Conservation (phyloP, 1,139 yeast species). For the Blastobotrys arbuscula region DNA sequence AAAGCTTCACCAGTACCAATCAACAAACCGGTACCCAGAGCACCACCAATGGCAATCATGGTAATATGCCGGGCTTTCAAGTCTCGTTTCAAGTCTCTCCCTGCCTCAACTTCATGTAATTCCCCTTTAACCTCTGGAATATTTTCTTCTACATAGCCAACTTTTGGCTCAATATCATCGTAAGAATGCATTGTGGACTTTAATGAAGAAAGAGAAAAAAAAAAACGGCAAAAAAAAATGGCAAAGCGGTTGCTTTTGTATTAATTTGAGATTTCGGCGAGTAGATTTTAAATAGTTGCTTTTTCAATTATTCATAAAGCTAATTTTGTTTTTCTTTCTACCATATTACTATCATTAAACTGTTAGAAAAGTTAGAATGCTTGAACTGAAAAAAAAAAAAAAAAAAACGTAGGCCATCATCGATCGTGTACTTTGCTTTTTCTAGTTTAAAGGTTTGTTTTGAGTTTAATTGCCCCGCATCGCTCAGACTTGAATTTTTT, state of each 20-base stretch:
- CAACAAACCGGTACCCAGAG: constrained; percentile 63
- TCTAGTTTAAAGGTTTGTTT: too few relatives aligned
- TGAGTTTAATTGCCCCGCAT: too few relatives aligned
- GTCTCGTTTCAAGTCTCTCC: constrained; percentile 43
- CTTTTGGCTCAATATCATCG: constrained; percentile 1
- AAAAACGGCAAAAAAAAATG: neutral
- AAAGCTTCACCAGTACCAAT: constrained; percentile 61
- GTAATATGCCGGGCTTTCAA: constrained; percentile 61
- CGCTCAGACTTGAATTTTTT: too few relatives aligned
- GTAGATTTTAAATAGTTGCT: too few relatives aligned
- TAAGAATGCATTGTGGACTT: neutral
- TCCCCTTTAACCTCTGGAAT: neutral
- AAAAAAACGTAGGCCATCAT: too few relatives aligned
- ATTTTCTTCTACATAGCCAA: constrained; percentile 1
- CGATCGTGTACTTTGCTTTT: too few relatives aligned
- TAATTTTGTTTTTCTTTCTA: too few relatives aligned
- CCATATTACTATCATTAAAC: too few relatives aligned
- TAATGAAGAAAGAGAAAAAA: neutral
- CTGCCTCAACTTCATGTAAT: constrained; percentile 1
- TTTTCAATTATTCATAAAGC: too few relatives aligned
- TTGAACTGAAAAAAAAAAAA: too few relatives aligned
- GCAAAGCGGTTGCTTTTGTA: neutral
- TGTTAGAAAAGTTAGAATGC: too few relatives aligned
- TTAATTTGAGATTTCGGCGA: neutral
- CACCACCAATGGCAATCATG: constrained; percentile 70